Evolutionary conservation across 768 basidiomycete genomes (phyloP).

Genomic region (Phaeotremella skinneri): DNA sequence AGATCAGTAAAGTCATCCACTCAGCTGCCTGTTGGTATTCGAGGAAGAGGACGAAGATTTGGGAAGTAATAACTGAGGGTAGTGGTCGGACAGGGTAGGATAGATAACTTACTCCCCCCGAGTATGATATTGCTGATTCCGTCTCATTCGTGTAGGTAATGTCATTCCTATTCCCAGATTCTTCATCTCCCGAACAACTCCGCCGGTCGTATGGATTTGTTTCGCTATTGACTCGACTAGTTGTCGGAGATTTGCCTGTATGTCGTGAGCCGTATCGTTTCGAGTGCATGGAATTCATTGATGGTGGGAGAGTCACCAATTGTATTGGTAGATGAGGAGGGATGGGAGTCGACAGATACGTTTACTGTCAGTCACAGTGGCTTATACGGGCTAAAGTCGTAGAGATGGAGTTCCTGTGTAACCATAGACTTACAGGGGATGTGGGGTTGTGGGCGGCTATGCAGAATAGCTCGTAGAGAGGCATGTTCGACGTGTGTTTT

Average conservation of each 20-base stretch:
- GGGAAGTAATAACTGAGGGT: neutral
- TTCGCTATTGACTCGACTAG: conserved; percentile 40
- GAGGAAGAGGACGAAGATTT: neutral
- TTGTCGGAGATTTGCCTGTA: conserved; percentile 45
- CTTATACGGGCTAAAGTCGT: too few species aligned
- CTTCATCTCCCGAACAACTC: conserved; percentile 46
- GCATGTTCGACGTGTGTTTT: conserved; percentile 26
- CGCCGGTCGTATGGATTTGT: conserved; percentile 42
- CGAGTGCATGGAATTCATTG: neutral
- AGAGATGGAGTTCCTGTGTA: neutral
- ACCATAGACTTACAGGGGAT: conserved; percentile 43
- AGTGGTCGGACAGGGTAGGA: neutral
- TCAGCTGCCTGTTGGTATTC: neutral
- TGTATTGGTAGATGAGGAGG: neutral
- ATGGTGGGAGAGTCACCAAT: neutral
- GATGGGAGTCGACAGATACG: too few species aligned
- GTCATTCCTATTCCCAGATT: conserved; percentile 43
- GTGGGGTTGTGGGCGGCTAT: conserved; percentile 47
- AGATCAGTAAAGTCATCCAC: neutral
- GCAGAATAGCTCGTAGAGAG: conserved; percentile 51
- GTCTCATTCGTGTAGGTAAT: conserved; percentile 44
- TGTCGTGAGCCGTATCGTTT: neutral
- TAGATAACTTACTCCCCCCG: conserved; percentile 47
- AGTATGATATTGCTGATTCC: conserved; percentile 48
- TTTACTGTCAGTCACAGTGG: neutral